Evolutionary conservation across 345 rosid genomes (phyloP).

Genomic region (Rhodamnia rubescens): DNA sequence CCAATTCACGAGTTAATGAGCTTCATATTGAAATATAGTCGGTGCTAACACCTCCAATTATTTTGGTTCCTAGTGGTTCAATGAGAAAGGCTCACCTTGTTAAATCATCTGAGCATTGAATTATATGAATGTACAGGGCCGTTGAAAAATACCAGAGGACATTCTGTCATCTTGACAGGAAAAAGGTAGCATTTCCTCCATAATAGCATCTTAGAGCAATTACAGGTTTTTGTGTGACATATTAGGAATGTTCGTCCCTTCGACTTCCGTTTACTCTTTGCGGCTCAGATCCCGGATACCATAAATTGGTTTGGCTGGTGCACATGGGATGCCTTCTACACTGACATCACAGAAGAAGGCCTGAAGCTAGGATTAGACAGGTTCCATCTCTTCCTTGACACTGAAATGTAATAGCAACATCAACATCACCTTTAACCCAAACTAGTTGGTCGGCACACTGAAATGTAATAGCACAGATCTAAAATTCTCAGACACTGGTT

Average conservation of each 20-base stretch:
- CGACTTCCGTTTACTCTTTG: background rate
- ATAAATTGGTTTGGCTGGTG: conserved; percentile 18
- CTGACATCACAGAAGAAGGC: conserved; percentile 7
- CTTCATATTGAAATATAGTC: background rate
- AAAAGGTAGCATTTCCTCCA: background rate
- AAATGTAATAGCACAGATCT: background rate
- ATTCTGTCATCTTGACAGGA: conserved; percentile 6
- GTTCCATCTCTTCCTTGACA: background rate
- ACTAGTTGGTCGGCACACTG: too few species aligned
- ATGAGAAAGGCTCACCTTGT: background rate
- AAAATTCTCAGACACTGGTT: background rate
- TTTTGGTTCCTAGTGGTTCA: background rate
- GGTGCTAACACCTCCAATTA: background rate
- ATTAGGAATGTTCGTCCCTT: background rate
- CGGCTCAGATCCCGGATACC: background rate
- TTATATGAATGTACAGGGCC: background rate
- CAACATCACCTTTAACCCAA: too few species aligned
- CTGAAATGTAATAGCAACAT: background rate
- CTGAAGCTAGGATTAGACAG: conserved; percentile 12
- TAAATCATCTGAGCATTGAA: background rate
- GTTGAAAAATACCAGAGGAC: conserved; percentile 21
- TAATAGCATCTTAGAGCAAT: background rate
- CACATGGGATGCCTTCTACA: conserved; percentile 20
- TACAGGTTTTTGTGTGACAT: background rate
- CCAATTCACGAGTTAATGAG: background rate